Evolutionary conservation across 305 asterid species (phyloP).

Genomic region (Solanum hybrid): DNA sequence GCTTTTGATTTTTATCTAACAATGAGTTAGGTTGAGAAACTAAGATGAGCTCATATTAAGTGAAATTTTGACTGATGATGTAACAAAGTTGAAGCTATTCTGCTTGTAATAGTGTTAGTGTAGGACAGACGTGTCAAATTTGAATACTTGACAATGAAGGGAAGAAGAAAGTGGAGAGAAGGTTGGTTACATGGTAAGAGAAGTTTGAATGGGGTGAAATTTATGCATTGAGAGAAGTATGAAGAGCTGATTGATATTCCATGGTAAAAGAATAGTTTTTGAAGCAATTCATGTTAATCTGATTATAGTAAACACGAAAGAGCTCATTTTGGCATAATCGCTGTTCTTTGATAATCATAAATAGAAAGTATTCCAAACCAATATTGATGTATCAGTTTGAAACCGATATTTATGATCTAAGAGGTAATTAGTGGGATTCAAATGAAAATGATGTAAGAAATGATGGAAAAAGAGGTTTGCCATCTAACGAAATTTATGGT

Average conservation of each 20-base stretch:
- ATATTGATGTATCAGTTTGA: neutral
- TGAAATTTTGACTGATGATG: neutral
- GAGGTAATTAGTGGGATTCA: neutral
- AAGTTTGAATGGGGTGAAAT: neutral
- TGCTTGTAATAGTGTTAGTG: neutral
- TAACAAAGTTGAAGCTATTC: neutral
- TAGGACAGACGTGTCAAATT: neutral
- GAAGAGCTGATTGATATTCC: neutral
- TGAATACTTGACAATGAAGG: neutral
- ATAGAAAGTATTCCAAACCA: neutral
- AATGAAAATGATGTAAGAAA: neutral
- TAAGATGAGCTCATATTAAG: neutral
- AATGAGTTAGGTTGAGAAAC: neutral
- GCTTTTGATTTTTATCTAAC: neutral
- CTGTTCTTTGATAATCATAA: neutral
- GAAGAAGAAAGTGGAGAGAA: neutral
- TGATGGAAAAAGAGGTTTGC: neutral
- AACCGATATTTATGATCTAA: neutral
- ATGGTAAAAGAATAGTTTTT: neutral
- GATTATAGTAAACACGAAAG: neutral
- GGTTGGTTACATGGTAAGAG: neutral
- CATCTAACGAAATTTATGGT: neutral
- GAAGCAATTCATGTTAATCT: neutral
- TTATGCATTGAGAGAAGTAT: neutral
- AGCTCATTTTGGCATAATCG: neutral